phyloP scores from a whole-genome alignment of 805 yeast genomes.

The Wickerhamiella bombiphila region DNA sequence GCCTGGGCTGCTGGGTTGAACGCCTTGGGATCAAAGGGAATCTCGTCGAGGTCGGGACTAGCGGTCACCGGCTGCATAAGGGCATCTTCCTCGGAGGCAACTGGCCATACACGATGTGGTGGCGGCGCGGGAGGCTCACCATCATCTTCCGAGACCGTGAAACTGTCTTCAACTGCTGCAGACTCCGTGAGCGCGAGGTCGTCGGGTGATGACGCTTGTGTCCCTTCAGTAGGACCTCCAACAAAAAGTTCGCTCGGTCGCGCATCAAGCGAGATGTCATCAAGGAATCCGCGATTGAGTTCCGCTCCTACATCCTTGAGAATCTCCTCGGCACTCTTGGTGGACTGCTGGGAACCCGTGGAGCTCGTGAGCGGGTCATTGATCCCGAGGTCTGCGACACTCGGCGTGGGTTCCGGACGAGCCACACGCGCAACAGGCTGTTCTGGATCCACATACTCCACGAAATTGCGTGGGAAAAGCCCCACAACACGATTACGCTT shows the following conservation, averaged over 20 bases:
- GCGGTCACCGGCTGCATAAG: neutral
- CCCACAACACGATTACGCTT: slow-evolving; percentile 73
- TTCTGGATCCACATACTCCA: slow-evolving; percentile 32
- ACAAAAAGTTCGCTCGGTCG: slow-evolving; percentile 4
- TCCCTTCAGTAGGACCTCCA: neutral
- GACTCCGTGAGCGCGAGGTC: neutral
- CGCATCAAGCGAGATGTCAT: slow-evolving; percentile 11
- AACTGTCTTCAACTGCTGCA: too few relatives aligned
- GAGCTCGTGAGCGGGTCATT: slow-evolving; percentile 2
- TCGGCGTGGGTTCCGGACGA: slow-evolving; percentile 3
- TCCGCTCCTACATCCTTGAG: slow-evolving; percentile 18
- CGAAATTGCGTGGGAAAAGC: slow-evolving; percentile 77
- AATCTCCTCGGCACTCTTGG: slow-evolving; percentile 19
- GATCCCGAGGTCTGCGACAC: slow-evolving; percentile 2
- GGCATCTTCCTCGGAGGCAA: neutral
- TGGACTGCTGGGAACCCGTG: slow-evolving; percentile 3
- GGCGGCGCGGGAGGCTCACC: neutral
- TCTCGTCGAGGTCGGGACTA: slow-evolving; percentile 14
- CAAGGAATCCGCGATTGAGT: slow-evolving; percentile 14
- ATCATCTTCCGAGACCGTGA: too few relatives aligned
- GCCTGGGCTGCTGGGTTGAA: slow-evolving; percentile 6
- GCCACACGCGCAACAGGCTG: slow-evolving; percentile 16
- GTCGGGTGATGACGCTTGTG: neutral
- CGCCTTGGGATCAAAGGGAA: slow-evolving; percentile 16
- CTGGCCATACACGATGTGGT: neutral